Conservation (phyloP, 495 filamentous ascomycete genomes). For the Beverwykella pulmonaria region DNA sequence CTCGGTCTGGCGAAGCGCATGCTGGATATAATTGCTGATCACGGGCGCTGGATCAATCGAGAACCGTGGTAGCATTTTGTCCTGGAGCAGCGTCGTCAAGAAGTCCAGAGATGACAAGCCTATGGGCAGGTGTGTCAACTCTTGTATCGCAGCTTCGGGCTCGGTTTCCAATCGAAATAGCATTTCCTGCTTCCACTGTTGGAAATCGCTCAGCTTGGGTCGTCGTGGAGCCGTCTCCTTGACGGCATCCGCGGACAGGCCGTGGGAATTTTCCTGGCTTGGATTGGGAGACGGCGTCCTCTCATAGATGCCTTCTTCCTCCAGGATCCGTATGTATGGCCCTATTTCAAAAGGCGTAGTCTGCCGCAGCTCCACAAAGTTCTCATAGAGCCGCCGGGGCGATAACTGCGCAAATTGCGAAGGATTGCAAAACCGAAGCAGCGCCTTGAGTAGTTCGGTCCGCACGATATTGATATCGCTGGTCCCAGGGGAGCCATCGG, state of each 20-base stretch:
- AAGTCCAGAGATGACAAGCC: slow-evolving; percentile 44
- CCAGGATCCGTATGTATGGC: slow-evolving; percentile 39
- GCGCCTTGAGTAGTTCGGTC: slow-evolving; percentile 10
- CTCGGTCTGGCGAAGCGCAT: slow-evolving; percentile 38
- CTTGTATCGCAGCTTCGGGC: slow-evolving; percentile 11
- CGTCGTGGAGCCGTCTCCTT: neutral
- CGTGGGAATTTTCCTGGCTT: neutral
- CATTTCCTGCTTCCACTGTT: slow-evolving; percentile 26
- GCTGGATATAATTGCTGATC: slow-evolving; percentile 38
- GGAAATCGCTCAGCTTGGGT: slow-evolving; percentile 13
- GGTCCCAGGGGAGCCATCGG: neutral
- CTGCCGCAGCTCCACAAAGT: slow-evolving; percentile 11
- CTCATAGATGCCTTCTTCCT: slow-evolving; percentile 44
- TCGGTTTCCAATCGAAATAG: slow-evolving; percentile 23
- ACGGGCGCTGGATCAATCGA: slow-evolving; percentile 30
- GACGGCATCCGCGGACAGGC: neutral
- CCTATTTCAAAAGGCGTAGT: slow-evolving; percentile 8
- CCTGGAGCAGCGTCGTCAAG: slow-evolving; percentile 43
- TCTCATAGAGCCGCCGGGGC: slow-evolving; percentile 8
- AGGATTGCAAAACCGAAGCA: slow-evolving; percentile 5
- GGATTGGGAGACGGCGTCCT: neutral
- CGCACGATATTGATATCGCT: slow-evolving; percentile 12
- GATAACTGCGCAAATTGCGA: slow-evolving; percentile 4
- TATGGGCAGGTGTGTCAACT: slow-evolving; percentile 41
- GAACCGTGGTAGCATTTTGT: slow-evolving; percentile 22